Conservation (phyloP, 495 filamentous ascomycete species). For the Tuber brumale region DNA sequence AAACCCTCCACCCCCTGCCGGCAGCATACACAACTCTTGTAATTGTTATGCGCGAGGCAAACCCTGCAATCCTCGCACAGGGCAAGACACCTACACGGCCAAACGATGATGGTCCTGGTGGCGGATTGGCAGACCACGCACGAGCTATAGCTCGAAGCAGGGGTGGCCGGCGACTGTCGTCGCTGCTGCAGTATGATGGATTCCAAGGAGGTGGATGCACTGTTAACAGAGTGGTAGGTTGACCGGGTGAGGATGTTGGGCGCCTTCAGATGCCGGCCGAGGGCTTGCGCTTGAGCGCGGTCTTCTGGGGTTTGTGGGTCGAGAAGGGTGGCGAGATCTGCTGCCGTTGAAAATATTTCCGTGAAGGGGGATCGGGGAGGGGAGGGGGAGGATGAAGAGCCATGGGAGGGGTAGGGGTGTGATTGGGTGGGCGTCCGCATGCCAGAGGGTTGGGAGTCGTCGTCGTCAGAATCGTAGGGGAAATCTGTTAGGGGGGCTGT, state of each 20-base stretch:
- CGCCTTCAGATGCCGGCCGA: conserved; percentile 70
- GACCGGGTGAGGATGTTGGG: conserved; percentile 72
- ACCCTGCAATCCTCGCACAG: conserved; percentile 93
- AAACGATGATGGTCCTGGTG: conserved; percentile 85
- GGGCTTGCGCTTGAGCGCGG: conserved; percentile 68
- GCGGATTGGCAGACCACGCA: conserved; percentile 88
- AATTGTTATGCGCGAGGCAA: conserved; percentile 92
- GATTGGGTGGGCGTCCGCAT: conserved; percentile 58
- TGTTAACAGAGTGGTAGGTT: conserved; percentile 47
- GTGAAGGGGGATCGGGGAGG: conserved; percentile 49
- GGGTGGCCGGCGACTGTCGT: not conserved
- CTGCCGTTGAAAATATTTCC: conserved; percentile 59
- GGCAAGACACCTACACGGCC: conserved; percentile 92
- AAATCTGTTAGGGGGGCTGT: conserved; percentile 36
- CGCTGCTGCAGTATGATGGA: conserved; percentile 58
- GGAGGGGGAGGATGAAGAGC: conserved; percentile 33
- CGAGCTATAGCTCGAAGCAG: not conserved
- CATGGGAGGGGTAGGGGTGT: conserved; percentile 35
- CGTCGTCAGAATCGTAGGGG: conserved; percentile 46
- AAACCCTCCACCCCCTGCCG: conserved; percentile 79
- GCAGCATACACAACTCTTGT: conserved; percentile 90
- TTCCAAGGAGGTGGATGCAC: conserved; percentile 54
- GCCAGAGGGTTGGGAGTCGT: conserved; percentile 52
- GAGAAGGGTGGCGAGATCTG: conserved; percentile 71
- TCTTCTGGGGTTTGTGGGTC: conserved; percentile 72